Percentiles rank a stretch among this genome's conserved stretches.
Conservation (phyloP, 495 filamentous ascomycete genomes). For the Annulohypoxylon maeteangense region DNA sequence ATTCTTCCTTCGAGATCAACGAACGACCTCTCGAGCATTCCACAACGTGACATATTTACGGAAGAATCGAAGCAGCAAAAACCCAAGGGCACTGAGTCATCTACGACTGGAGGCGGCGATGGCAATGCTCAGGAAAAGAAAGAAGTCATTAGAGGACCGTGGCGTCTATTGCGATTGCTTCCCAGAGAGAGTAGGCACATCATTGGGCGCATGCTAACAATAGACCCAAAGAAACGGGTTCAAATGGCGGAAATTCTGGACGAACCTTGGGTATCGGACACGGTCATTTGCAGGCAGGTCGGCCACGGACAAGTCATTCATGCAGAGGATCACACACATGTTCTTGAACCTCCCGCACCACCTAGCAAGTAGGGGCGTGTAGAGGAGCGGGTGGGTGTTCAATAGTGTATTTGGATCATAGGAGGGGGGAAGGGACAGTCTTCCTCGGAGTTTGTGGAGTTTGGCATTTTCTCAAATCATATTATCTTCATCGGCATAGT, state of each 20-base stretch:
- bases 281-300: slow-evolving; percentile 67
- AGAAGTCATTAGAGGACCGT: slow-evolving; percentile 90
- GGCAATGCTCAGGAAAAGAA: slow-evolving; percentile 61
- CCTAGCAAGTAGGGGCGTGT: slow-evolving; percentile 39
- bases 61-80: slow-evolving; percentile 42
- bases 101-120: slow-evolving; percentile 42
- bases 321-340: slow-evolving; percentile 62
- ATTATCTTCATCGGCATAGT: slow-evolving; percentile 16
- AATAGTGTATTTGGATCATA: slow-evolving; percentile 25
- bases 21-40: slow-evolving; percentile 49
- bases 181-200: slow-evolving; percentile 91
- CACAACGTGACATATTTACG: slow-evolving; percentile 51
- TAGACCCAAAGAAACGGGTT: slow-evolving; percentile 85
- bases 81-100: slow-evolving; percentile 24
- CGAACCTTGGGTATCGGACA: slow-evolving; percentile 88
- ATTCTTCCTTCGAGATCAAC: slow-evolving; percentile 53
- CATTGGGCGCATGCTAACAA: slow-evolving; percentile 91
- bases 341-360: slow-evolving; percentile 62
- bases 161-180: slow-evolving; percentile 89
- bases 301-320: slow-evolving; percentile 56
- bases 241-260: slow-evolving; percentile 83
- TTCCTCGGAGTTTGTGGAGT: slow-evolving; percentile 32
- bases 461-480: slow-evolving; percentile 3
- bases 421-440: slow-evolving; percentile 20
- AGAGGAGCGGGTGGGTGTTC: neutral